phyloP scores from a whole-genome alignment of 2,329 filamentous ascomycete species.

The Byssothecium circinans region DNA sequence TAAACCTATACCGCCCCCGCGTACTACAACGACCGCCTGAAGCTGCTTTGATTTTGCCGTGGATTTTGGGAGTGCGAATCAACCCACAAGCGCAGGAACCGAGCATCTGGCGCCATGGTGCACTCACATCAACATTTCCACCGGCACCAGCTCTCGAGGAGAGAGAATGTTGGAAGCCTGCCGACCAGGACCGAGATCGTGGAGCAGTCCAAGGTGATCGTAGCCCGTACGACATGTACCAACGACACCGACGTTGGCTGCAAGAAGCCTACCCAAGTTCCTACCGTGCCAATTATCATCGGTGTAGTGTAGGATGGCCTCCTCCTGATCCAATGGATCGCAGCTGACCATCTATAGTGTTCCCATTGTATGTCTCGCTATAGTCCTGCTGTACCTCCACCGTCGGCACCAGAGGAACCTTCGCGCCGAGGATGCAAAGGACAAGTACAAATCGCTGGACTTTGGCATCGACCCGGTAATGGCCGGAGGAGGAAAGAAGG shows the following conservation, averaged over 20 bases:
- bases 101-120: slow-evolving; percentile 28
- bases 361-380: slow-evolving; percentile 67
- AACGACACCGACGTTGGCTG: slow-evolving; percentile 39
- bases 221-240: slow-evolving; percentile 34
- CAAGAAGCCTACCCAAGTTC: slow-evolving; percentile 38
- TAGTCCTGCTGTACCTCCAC: slow-evolving; percentile 75
- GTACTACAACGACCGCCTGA: slow-evolving; percentile 7
- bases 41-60: no score
- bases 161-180: slow-evolving; percentile 15
- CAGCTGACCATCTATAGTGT: slow-evolving; percentile 59
- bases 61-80: no score
- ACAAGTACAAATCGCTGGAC: slow-evolving; percentile 88
- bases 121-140: slow-evolving; percentile 33
- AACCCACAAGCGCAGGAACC: slow-evolving; percentile 23
- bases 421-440: slow-evolving; percentile 74
- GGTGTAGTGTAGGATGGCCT: slow-evolving; percentile 34
- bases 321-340: not conserved
- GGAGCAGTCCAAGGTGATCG: slow-evolving; percentile 31
- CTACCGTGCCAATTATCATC: slow-evolving; percentile 37
- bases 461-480: slow-evolving; percentile 72
- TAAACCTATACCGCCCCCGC: slow-evolving; percentile 13
- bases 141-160: slow-evolving; percentile 33
- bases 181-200: slow-evolving; percentile 27
- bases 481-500: slow-evolving; percentile 42
- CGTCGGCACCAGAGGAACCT: slow-evolving; percentile 73